These are phyloP conservation scores for Plenodomus lindquistii DNA, from an alignment of 2,329 filamentous ascomycete species.

Conservation along the genomic window DNA sequence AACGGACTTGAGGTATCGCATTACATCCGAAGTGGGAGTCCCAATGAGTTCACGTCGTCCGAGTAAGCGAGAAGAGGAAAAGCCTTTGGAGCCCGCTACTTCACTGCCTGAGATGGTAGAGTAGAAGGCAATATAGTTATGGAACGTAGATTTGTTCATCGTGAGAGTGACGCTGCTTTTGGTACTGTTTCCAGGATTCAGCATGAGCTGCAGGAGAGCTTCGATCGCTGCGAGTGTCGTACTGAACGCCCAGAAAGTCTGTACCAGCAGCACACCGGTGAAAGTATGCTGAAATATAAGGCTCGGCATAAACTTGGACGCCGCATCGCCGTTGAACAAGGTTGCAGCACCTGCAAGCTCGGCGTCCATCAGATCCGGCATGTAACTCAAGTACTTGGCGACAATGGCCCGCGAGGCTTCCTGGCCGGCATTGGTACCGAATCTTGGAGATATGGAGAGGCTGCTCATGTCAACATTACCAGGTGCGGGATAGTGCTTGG, in stretches of 20 bases:
- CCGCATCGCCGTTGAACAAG: too few relatives aligned
- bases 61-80: slow-evolving; percentile 35
- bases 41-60: slow-evolving; percentile 25
- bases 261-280: slow-evolving; percentile 15
- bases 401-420: too few relatives aligned
- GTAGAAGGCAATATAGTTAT: slow-evolving; percentile 20
- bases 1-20: slow-evolving; percentile 12
- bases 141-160: slow-evolving; percentile 1
- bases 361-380: too few relatives aligned
- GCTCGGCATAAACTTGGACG: too few relatives aligned
- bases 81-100: slow-evolving; percentile 23
- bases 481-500: slow-evolving; percentile 14
- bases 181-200: background rate
- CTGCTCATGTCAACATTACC: slow-evolving; percentile 6
- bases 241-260: slow-evolving; percentile 30
- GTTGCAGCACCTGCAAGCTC: too few relatives aligned
- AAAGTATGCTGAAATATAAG: background rate
- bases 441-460: slow-evolving; percentile 3
- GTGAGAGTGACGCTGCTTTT: too few relatives aligned
- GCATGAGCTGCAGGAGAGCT: slow-evolving; percentile 11
- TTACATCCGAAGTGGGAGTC: background rate
- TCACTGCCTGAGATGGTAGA: slow-evolving; percentile 18
- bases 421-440: too few relatives aligned
- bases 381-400: too few relatives aligned
- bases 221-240: slow-evolving; percentile 15